Base-by-base conservation (phyloP, 2,329 filamentous ascomycete genomes). In the Achaetomium macrosporum region DNA sequence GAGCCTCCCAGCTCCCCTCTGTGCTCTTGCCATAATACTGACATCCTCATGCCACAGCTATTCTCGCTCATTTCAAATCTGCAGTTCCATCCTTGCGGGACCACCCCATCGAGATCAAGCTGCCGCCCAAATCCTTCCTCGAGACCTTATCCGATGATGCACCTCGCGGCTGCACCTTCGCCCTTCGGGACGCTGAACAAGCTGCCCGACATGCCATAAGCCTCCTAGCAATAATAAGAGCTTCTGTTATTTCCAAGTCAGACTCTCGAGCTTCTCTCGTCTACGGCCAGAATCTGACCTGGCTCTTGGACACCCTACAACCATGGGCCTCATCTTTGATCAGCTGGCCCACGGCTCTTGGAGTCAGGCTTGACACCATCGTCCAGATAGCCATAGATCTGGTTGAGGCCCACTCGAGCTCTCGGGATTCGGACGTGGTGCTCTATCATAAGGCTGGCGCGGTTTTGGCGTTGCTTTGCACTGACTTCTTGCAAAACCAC, bases 271-370 rank as follows among this genome's bases (percentile, higher is more conserved):
- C 66, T 62, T 30, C 59, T 63, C 11, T 63, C 66, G 15, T 65
- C 65, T 52, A 71, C 72, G 46, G 66, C 65, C 16, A 74, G 74
- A 55, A 69, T 53, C 63, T 70, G 0, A 69, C 73, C 12, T 80
- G 76, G 77, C 64, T 81, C 12, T 64, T 79, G 53, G 78, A 82
- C 60, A 69, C 70, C 7, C 65, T 74, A 57, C 67, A 75, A 35
- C 68, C 72, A 40, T 63, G 79, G 30, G 68, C 72, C 46, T 61
- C 68, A 17, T 62, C 69, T 11, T 71, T 74, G 53, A 69, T 66
- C 64, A 65, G 56, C 71, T 73, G 67, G 66, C 68, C 36, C 49
- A 62, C 37, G 36, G 60, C 42, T 60, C 61, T 50, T 3, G 63
- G 63, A 15, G 62, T 59, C 36, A 66, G 67, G 17, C 61, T 73